phyloP scores from a whole-genome alignment of 176 grass and related monocot species.

The Tillandsia fasciculata region DNA sequence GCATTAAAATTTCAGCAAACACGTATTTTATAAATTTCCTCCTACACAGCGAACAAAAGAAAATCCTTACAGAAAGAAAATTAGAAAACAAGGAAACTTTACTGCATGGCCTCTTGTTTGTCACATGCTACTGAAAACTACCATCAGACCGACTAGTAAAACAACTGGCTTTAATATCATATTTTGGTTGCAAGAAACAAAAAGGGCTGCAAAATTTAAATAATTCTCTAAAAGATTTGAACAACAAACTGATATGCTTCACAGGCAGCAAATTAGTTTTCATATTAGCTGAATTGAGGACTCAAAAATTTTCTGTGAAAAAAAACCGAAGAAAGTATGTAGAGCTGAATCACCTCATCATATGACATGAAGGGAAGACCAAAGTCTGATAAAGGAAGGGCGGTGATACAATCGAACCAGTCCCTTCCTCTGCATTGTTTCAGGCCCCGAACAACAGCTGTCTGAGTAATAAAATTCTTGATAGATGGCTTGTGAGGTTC shows the following conservation, averaged over 20 bases:
- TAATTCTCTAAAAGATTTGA: too few relatives aligned
- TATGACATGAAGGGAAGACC: slow-evolving; percentile 92
- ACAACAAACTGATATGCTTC: too few relatives aligned
- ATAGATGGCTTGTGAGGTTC: slow-evolving; percentile 54
- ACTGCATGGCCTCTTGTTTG: too few relatives aligned
- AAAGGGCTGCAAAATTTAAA: too few relatives aligned
- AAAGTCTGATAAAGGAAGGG: slow-evolving; percentile 62
- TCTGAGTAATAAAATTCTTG: slow-evolving; percentile 92
- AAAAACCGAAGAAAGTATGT: background rate
- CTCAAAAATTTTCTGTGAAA: background rate
- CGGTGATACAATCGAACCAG: slow-evolving; percentile 90
- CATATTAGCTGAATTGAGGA: too few relatives aligned
- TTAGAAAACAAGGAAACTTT: too few relatives aligned
- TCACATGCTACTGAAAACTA: too few relatives aligned
- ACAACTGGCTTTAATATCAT: too few relatives aligned
- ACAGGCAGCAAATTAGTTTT: too few relatives aligned
- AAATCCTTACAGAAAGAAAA: background rate
- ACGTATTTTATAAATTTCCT: background rate
- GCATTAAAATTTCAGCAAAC: background rate
- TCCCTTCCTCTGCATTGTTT: slow-evolving; percentile 83
- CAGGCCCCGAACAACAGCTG: slow-evolving; percentile 68
- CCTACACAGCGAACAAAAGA: background rate
- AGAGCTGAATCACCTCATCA: slow-evolving; percentile 51
- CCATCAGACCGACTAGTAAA: too few relatives aligned
- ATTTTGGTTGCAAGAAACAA: too few relatives aligned